Evolutionary conservation across 179 eudicot species (phyloP).

Genomic region (Spinacia oleracea): DNA sequence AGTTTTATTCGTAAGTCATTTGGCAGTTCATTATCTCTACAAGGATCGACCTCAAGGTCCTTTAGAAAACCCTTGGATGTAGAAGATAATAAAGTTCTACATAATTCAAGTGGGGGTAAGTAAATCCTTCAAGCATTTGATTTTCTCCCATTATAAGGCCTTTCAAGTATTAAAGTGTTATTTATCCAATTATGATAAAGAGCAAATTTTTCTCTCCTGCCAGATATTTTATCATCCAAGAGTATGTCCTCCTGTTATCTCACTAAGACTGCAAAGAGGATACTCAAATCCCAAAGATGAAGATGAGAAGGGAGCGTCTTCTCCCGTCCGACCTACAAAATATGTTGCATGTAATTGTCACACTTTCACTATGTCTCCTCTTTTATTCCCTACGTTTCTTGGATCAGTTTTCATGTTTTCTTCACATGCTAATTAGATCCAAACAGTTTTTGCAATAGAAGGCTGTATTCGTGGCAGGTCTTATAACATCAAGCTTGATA

Average conservation of each 20-base stretch:
- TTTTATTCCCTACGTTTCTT: slow-evolving; percentile 1
- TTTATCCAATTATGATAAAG: slow-evolving; percentile 9
- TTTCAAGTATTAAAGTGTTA: not conserved
- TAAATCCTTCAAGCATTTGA: no score
- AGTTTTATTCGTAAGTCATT: slow-evolving; percentile 61
- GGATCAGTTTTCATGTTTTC: not conserved
- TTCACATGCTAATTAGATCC: slow-evolving; percentile 39
- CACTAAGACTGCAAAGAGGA: slow-evolving; percentile 49
- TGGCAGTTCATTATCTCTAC: slow-evolving; percentile 84
- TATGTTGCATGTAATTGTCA: slow-evolving; percentile 69
- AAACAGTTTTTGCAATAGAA: slow-evolving; percentile 93
- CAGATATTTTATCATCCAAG: slow-evolving; percentile 56
- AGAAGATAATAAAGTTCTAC: slow-evolving; percentile 81
- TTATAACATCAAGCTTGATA: slow-evolving; percentile 92
- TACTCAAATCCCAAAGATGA: slow-evolving; percentile 51
- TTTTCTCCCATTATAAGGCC: not conserved
- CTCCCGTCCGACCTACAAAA: slow-evolving; percentile 50
- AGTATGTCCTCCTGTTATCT: slow-evolving; percentile 44
- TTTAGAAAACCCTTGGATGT: slow-evolving; percentile 60
- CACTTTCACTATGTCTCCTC: slow-evolving; percentile 19
- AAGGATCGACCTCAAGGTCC: slow-evolving; percentile 67
- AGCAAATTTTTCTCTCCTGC: slow-evolving; percentile 12
- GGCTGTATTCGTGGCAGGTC: slow-evolving; percentile 93
- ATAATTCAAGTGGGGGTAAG: slow-evolving; percentile 77
- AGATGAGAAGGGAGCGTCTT: slow-evolving; percentile 49